Percentiles rank a stretch among this genome's conserved stretches.
These are phyloP conservation scores for Solidago caesia DNA, from an alignment of 129 eudicot genomes.

Conservation along the genomic window DNA sequence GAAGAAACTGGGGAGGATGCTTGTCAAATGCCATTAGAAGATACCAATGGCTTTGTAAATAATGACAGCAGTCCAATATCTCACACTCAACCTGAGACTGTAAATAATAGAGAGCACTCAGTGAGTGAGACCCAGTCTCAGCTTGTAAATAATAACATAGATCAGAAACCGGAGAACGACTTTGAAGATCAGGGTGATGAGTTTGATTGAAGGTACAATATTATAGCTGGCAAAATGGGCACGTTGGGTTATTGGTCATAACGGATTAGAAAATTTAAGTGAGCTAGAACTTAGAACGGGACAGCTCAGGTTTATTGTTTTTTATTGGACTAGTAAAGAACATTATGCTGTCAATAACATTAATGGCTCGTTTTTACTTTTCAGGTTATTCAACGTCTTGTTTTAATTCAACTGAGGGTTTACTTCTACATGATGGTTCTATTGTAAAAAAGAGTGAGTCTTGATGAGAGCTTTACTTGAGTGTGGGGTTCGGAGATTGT, in stretches of 20 bases:
- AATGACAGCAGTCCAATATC: slow-evolving; percentile 41
- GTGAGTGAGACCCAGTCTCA: slow-evolving; percentile 38
- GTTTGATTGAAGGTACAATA: slow-evolving; percentile 49
- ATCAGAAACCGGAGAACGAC: slow-evolving; percentile 44
- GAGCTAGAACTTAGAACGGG: no score
- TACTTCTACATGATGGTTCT: slow-evolving; percentile 20
- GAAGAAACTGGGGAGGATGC: slow-evolving; percentile 43
- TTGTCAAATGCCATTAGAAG: slow-evolving; percentile 36
- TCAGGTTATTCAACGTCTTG: slow-evolving; percentile 39
- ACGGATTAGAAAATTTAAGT: no score
- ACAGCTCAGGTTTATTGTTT: no score
- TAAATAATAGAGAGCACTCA: slow-evolving; percentile 63
- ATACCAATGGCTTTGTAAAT: slow-evolving; percentile 59
- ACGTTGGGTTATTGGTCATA: no score
- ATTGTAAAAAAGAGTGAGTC: slow-evolving; percentile 1
- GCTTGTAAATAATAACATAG: slow-evolving; percentile 67
- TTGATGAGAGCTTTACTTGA: background rate
- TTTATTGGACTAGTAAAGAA: background rate
- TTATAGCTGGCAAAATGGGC: background rate
- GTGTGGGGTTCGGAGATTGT: slow-evolving; percentile 16
- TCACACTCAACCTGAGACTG: slow-evolving; percentile 47
- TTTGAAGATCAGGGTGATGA: slow-evolving; percentile 51
- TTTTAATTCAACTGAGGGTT: slow-evolving; percentile 33
- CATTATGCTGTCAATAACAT: background rate
- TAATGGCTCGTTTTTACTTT: background rate